Evolutionary conservation across 257 asterid species (phyloP).

Genomic region (Solanum bulbocastanum): DNA sequence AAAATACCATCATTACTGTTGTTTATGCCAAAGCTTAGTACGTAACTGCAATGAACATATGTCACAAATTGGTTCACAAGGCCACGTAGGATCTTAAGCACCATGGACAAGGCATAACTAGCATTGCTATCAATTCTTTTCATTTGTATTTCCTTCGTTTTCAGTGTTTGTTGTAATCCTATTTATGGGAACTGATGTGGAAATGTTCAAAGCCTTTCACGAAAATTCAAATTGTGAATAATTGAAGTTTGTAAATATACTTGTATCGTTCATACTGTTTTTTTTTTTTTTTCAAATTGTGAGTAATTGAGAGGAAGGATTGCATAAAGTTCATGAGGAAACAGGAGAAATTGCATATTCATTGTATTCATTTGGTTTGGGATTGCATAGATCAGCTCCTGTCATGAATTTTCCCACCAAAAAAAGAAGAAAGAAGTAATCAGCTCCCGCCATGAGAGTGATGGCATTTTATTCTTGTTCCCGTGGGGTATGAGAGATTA

Average conservation of each 20-base stretch:
- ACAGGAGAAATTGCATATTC: background rate
- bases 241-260: background rate
- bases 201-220: background rate
- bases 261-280: background rate
- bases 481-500: background rate
- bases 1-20: background rate
- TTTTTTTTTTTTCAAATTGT: background rate
- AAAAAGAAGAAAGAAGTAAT: background rate
- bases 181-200: background rate
- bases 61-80: background rate
- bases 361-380: background rate
- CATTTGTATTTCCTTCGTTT: background rate
- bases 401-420: background rate
- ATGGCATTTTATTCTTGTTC: background rate
- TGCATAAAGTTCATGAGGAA: background rate
- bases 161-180: background rate
- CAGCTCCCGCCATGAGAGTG: background rate
- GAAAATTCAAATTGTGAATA: background rate
- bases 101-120: background rate
- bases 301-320: background rate
- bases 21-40: background rate
- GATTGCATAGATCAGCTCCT: background rate
- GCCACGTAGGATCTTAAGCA: background rate
- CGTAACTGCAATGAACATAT: background rate
- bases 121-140: background rate